Base-by-base conservation (phyloP, 805 yeast genomes). In the Metschnikowia cubensis region DNA sequence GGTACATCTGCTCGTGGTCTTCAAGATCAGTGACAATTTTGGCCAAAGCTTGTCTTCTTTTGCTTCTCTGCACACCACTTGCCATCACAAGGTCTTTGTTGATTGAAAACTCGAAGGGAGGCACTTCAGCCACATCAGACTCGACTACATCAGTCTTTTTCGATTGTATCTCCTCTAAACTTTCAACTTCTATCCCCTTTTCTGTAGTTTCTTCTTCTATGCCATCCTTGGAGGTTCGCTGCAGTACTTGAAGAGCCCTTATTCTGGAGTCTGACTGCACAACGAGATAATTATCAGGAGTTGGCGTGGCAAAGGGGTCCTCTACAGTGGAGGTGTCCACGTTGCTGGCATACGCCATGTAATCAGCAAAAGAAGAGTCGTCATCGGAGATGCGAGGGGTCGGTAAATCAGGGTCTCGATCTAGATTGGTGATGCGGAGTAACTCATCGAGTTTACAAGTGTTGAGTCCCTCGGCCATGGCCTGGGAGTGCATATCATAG, bases 401-500 rank as follows among this genome's bases (percentile, higher is more conserved):
- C 6, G 4, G 42, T 15, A 4, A 15, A 17, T 13, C 7, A 13
- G 36, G 17, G 29, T 29, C 21, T 32, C 38, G 49, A 11, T 48
- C 51, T 15, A 48, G 39, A 22, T 35, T 46, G 15, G 42, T 49
- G 6, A 51, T 42, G 25, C 54, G 54, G 17, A 46, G 47, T 32
- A 40, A 41, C 25, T 46, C 49, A 21, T 60, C 65, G 33, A 54
- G 56, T 17, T 53, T 56, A 14, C 56, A 49, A 8, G 62, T 52
- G 5, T 64, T 56, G 41, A 72, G 69, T 2, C 70, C 68, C 50
- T 69, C 75, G 17, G 62, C 56, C 4, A 41, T 45, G 0, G 77
- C 75, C 46, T 68, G 73, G 4, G 52, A 38, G 40, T 58, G 63
- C 49, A 73, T 58, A 38, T 73, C 78, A 50, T 58, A 63, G 35